Base-by-base conservation (phyloP, 164 flowering plant genomes). In the Euptelea pleiosperma region DNA sequence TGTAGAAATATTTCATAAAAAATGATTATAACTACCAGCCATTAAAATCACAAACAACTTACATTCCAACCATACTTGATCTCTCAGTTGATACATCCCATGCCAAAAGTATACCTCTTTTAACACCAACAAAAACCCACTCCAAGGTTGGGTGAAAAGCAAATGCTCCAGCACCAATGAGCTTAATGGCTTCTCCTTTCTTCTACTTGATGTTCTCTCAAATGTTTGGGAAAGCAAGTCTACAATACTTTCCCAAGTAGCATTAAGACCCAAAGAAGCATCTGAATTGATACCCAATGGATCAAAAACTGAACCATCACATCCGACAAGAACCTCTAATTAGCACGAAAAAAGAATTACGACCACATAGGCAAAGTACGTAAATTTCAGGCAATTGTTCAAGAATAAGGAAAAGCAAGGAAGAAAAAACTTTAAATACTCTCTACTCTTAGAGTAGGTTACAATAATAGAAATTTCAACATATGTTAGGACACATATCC, bases 231-330 rank as follows among this genome's bases (percentile, higher is more conserved):
- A 71, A 56, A 82, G 57, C 44, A 81, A 60, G 29, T 66, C 75
- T 31, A 73, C 10, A 48, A 76, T 54, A 63, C 67, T 65, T 53
- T 78, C 82, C 89, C 86, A 86, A 12, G 77, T 68, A 52, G 74
- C 44, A 67, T 29, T 64, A 26, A 81, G 56, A 48, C 69, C 68
- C 19, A 73, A 74, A 39, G 68, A 55, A 31, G 65, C 50, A 61
- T 79, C 82, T 52, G 80, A 62, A 68, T 77, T 63, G 67, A 93
- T 75, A 40, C 89, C 83, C 80, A 93, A 67, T 30, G 99, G 99
- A 73, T 93, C 97, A 81, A 94, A 90, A 60, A 40, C 77, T 21
- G 85, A 40, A 30, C 56, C 73, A 52, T 80, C 78, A 45, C 14
- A 56, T 64, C 98, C 83, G 85, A 19, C 35, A 68, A 67, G 46